A percentile compares a stretch with the other conserved stretches of the same genome.
phyloP scores from a whole-genome alignment of 768 basidiomycete species.

The Neoboletus brunneissimus region DNA sequence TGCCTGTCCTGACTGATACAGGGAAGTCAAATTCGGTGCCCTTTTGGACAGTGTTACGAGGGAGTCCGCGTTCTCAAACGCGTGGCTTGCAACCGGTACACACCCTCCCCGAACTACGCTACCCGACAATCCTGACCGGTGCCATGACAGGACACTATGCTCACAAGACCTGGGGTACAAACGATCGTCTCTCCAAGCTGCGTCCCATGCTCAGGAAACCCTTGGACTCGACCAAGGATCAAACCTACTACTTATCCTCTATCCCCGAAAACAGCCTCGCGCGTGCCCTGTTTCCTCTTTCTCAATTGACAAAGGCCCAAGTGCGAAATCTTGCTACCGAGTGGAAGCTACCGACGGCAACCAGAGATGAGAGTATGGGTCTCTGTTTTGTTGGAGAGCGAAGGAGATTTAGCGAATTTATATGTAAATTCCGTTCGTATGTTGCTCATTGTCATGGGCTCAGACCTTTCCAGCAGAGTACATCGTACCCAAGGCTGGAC shows the following conservation, averaged over 20 bases:
- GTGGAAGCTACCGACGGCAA: conserved; percentile 66
- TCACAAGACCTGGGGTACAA: conserved; percentile 51
- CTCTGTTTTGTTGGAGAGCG: conserved; percentile 92
- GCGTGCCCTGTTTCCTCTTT: conserved; percentile 79
- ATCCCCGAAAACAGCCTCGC: conserved; percentile 63
- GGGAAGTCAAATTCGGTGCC: conserved; percentile 90
- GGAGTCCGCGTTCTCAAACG: conserved; percentile 28
- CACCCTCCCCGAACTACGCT: not conserved
- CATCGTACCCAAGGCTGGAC: conserved; percentile 64
- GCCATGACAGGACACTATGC: conserved; percentile 77
- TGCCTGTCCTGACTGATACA: conserved; percentile 25
- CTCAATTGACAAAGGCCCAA: conserved; percentile 58
- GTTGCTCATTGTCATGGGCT: not conserved
- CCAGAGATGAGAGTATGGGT: conserved; percentile 85
- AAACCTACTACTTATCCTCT: conserved; percentile 87
- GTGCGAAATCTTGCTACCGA: conserved; percentile 70
- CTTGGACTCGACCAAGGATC: conserved; percentile 72
- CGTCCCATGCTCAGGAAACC: conserved; percentile 56
- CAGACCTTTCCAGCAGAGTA: conserved; percentile 60
- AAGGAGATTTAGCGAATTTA: conserved; percentile 64
- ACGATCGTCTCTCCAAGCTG: conserved; percentile 1
- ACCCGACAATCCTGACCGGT: not conserved
- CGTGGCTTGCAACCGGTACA: conserved; percentile 82
- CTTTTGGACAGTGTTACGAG: conserved; percentile 61
- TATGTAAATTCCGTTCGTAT: conserved; percentile 46